These are phyloP conservation scores for Neopestalotiopsis rosae DNA, from an alignment of 2,329 filamentous ascomycete species.

Conservation along the genomic window DNA sequence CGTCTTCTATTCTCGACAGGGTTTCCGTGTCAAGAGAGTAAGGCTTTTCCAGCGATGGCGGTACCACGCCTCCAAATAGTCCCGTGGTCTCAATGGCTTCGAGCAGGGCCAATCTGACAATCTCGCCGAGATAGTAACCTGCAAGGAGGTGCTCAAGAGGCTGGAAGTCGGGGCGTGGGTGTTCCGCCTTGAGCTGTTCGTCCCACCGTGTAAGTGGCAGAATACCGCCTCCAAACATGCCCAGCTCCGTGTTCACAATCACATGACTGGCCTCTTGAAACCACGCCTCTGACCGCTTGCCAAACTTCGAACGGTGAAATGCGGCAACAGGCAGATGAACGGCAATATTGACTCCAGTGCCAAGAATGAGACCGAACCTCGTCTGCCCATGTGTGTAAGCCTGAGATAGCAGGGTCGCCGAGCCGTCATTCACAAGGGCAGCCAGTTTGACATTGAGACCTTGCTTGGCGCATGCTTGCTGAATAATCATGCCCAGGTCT, in stretches of 20 bases:
- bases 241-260: conserved; percentile 70
- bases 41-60: conserved; percentile 53
- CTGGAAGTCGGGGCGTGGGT: conserved; percentile 49
- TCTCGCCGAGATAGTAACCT: conserved; percentile 71
- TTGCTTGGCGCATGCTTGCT: conserved; percentile 54
- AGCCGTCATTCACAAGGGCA: conserved; percentile 71
- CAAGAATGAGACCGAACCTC: conserved; percentile 68
- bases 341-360: conserved; percentile 71
- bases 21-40: conserved; percentile 68
- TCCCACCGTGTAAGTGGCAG: conserved; percentile 69
- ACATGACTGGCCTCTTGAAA: conserved; percentile 64
- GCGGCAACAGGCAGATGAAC: conserved; percentile 65
- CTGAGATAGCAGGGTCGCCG: conserved; percentile 69
- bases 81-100: conserved; percentile 63
- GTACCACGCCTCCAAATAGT: conserved; percentile 61
- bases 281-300: conserved; percentile 59
- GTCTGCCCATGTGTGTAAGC: conserved; percentile 65
- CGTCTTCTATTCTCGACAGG: conserved; percentile 61
- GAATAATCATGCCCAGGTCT: conserved; percentile 64
- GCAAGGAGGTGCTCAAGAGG: conserved; percentile 57
- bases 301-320: conserved; percentile 62
- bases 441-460: conserved; percentile 61
- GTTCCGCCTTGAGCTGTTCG: conserved; percentile 52
- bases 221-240: conserved; percentile 68
- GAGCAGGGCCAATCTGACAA: conserved; percentile 61